Conservation (phyloP, 257 asterid genomes). For the Solanum tarapatanum region DNA sequence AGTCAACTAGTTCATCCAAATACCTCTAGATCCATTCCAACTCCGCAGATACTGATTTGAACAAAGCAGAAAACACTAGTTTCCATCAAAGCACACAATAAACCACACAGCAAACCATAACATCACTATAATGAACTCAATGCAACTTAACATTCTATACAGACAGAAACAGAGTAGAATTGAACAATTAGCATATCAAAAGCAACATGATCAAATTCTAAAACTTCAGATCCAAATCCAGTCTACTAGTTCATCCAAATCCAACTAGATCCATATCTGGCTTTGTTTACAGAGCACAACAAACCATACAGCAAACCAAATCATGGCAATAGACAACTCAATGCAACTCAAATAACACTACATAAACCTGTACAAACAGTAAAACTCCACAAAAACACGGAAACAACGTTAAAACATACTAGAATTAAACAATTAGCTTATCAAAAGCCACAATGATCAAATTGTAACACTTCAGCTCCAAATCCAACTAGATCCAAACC, state of each 20-base stretch:
- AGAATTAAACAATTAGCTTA: background rate
- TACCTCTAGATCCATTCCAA: background rate
- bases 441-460: background rate
- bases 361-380: background rate
- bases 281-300: background rate
- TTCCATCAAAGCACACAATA: background rate
- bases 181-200: background rate
- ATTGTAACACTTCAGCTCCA: background rate
- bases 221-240: background rate
- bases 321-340: background rate
- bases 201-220: background rate
- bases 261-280: background rate
- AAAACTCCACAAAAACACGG: background rate
- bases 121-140: background rate
- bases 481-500: background rate
- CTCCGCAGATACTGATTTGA: background rate
- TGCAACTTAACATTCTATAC: background rate
- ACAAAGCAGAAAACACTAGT: background rate
- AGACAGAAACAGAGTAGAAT: background rate
- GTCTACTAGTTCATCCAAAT: background rate
- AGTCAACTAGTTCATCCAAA: background rate
- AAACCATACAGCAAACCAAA: background rate
- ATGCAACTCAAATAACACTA: background rate
- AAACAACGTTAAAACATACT: background rate
- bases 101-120: background rate